phyloP scores from a whole-genome alignment of 129 eudicot species.

The Erigeron canadensis region DNA sequence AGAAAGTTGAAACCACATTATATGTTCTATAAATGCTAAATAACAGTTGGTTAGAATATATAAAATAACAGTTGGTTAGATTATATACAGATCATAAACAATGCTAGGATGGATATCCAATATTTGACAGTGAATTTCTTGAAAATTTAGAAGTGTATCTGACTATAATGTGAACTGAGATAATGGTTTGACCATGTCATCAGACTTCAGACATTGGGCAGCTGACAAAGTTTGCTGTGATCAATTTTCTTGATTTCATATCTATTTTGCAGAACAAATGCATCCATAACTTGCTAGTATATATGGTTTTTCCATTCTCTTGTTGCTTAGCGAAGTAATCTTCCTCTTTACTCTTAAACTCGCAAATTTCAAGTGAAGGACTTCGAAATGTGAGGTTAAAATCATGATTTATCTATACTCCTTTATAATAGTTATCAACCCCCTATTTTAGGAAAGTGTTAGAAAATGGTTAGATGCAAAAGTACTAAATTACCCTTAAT shows the following conservation, averaged over 20 bases:
- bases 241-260: not conserved
- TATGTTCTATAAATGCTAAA: not conserved
- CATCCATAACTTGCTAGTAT: not conserved
- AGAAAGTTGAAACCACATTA: not conserved
- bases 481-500: too few relatives aligned
- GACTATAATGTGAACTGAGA: not conserved
- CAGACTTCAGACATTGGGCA: slow-evolving; percentile 1
- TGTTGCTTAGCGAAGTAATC: not conserved
- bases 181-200: not conserved
- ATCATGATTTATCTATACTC: not conserved
- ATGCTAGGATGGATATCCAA: not conserved
- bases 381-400: not conserved
- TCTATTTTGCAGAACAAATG: not conserved
- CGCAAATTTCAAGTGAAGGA: not conserved
- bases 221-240: not conserved
- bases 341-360: not conserved
- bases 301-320: not conserved
- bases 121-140: not conserved
- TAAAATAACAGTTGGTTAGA: not conserved
- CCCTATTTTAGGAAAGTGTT: too few relatives aligned
- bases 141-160: not conserved
- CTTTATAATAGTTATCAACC: too few relatives aligned
- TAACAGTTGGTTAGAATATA: too few relatives aligned
- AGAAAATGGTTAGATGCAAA: too few relatives aligned
- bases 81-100: not conserved